Base-by-base conservation (phyloP, 2,329 filamentous ascomycete species). In the Ramularia endophylla region DNA sequence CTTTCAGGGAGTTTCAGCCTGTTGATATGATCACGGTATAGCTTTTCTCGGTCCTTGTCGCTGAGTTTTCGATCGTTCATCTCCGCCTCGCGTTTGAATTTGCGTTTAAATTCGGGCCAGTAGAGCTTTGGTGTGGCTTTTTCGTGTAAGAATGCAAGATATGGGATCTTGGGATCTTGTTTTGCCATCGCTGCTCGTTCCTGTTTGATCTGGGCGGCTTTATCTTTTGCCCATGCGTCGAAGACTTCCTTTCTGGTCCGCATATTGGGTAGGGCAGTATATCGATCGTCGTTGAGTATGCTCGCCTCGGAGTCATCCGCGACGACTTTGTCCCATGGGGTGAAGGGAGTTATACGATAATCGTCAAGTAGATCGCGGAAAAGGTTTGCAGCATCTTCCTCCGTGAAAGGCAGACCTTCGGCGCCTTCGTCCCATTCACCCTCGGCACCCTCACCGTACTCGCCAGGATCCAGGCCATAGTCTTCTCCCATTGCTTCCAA, bases 71-170 rank as follows among this genome's bases (percentile, higher is more conserved):
- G 70, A 44, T 90, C 84, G 46, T 82, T 84, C 84, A 98, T 88
- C 38, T 81, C 76, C 0, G 77, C 65, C 50, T 94, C 88, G 51
- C 84, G 89, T 51, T 83, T 84, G 65, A 80, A 92, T 61, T 95
- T 98, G 25, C 92, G 75, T 56, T 86, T 87, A 66, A 98, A 98
- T 61, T 98, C 92, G 0, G 87, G 83, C 92, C 92, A 98, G 71
- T 94, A 98, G 1, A 98, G 74, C 66, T 95, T 97, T 0, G 87
- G 83, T 0, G 83, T 92, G 0, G 89, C 90, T 52, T 87, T 78
- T 36, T 83, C 78, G 49, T 90, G 80, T 20, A 98, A 70, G 49
- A 98, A 84, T 0, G 77, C 75, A 46, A 97, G 68, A 62, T 94
- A 98, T 1, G 83, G 80, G 50, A 95, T 83, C 34, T 77, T 74